These are phyloP conservation scores for Lipomyces yarrowii DNA, from an alignment of 1,139 yeast species.

Conservation along the genomic window DNA sequence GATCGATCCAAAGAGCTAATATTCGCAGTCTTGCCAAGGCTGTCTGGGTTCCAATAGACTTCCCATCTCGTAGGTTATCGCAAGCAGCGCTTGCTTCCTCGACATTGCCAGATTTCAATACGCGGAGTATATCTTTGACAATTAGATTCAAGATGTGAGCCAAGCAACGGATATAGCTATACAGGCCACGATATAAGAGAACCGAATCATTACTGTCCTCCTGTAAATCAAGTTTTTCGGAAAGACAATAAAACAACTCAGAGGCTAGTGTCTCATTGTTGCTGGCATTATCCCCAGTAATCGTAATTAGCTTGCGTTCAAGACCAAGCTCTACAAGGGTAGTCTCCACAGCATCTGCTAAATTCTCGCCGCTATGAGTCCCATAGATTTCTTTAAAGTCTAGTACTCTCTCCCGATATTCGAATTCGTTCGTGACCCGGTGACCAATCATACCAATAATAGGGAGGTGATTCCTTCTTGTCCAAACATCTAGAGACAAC, in stretches of 20 bases:
- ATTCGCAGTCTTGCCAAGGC: neutral
- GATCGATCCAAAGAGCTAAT: slow-evolving; percentile 1
- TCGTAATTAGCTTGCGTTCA: neutral
- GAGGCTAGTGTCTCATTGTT: slow-evolving; percentile 2
- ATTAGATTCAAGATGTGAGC: slow-evolving; percentile 2
- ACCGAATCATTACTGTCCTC: slow-evolving; percentile 2
- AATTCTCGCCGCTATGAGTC: neutral
- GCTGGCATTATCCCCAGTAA: neutral
- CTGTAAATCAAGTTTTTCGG: neutral
- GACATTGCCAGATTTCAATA: neutral
- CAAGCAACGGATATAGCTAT: slow-evolving; percentile 1
- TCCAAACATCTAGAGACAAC: slow-evolving; percentile 4
- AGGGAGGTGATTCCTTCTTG: slow-evolving; percentile 3
- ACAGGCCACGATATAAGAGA: slow-evolving; percentile 1
- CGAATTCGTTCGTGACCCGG: slow-evolving; percentile 3
- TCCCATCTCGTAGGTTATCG: too few species aligned
- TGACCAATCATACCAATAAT: slow-evolving; percentile 2
- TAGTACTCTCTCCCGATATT: neutral
- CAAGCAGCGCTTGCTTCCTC: neutral
- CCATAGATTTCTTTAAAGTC: neutral
- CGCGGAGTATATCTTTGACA: neutral
- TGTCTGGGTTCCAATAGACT: neutral
- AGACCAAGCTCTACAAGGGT: neutral
- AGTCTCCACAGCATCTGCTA: neutral
- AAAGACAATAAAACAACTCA: neutral